Percentiles rank a stretch among this genome's conserved stretches.
These are phyloP conservation scores for Aspergillus cejpii DNA, from an alignment of 2,329 filamentous ascomycete genomes.

Conservation along the genomic window DNA sequence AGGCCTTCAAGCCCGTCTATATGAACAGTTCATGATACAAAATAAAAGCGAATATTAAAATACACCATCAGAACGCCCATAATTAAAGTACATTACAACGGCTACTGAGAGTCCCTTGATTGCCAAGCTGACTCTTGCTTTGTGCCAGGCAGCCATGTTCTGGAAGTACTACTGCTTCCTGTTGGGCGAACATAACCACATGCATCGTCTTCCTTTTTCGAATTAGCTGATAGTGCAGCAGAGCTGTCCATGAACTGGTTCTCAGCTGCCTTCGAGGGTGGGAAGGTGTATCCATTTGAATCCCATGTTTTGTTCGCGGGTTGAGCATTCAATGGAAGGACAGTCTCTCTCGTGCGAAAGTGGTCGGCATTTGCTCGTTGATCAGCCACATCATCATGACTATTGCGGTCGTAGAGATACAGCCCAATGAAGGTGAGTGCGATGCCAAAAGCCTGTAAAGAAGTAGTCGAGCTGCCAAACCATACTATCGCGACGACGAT, in stretches of 20 bases:
- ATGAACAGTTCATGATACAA: too few relatives aligned
- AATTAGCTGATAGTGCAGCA: constrained; percentile 18
- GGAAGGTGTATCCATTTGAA: constrained; percentile 35
- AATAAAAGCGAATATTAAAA: not conserved
- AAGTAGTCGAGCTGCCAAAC: constrained; percentile 87
- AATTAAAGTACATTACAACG: constrained; percentile 1
- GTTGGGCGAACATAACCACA: constrained; percentile 39
- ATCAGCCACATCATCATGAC: constrained; percentile 80
- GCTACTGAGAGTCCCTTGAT: constrained; percentile 38
- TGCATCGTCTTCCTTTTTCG: constrained; percentile 43
- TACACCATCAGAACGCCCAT: not conserved
- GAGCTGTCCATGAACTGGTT: constrained; percentile 15
- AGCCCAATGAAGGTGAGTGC: constrained; percentile 82
- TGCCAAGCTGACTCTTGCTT: constrained; percentile 82
- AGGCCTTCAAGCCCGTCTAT: too few relatives aligned
- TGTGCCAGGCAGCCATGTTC: constrained; percentile 67
- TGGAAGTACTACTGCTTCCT: constrained; percentile 35
- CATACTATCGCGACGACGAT: constrained; percentile 91
- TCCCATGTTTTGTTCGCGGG: constrained; percentile 33
- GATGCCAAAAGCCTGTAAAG: constrained; percentile 76
- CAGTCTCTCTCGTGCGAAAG: constrained; percentile 54
- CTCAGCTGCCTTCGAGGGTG: constrained; percentile 19
- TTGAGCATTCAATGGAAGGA: constrained; percentile 58
- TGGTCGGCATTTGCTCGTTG: constrained; percentile 61
- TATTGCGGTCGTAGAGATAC: constrained; percentile 92